Evolutionary conservation across 1,284 basidiomycete genomes (phyloP).

Genomic region (Gastroboletus turbinatus): DNA sequence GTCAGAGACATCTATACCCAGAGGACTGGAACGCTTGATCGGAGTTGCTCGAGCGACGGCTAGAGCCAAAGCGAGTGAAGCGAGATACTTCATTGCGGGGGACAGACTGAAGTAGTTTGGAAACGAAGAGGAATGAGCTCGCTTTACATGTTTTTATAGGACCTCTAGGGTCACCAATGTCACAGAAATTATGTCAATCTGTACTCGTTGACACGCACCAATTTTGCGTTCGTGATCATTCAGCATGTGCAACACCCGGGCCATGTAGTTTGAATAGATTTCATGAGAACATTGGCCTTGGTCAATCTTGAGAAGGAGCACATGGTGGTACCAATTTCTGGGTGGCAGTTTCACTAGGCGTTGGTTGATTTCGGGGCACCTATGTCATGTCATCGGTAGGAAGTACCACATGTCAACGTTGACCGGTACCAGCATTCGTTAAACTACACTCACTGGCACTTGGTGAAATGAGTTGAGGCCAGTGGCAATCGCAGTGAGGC

Average conservation of each 20-base stretch:
- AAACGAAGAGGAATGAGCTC: neutral
- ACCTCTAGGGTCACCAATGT: neutral
- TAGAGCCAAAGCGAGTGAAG: constrained; percentile 15
- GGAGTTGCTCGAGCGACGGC: constrained; percentile 15
- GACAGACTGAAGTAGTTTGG: neutral
- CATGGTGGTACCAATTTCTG: neutral
- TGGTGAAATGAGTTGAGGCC: too few relatives aligned
- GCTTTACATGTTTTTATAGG: constrained; percentile 14
- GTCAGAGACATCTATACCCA: constrained; percentile 57
- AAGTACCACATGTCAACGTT: neutral
- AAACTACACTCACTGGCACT: neutral
- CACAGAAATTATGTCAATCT: neutral
- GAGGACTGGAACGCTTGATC: constrained; percentile 38
- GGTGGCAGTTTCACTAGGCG: neutral
- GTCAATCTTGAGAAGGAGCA: neutral
- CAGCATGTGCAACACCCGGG: constrained; percentile 15
- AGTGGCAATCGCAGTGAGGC: neutral
- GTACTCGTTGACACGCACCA: neutral
- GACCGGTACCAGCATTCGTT: neutral
- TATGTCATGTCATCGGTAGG: neutral
- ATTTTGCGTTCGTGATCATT: constrained; percentile 4
- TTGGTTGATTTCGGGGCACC: too few relatives aligned
- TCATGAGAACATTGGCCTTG: constrained; percentile 11
- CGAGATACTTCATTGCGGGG: constrained; percentile 22
- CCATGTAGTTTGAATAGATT: constrained; percentile 4